Percentiles rank a stretch among this genome's conserved stretches.
Evolutionary conservation across 2,329 filamentous ascomycete species (phyloP).

Genomic region (Microsporum canis): DNA sequence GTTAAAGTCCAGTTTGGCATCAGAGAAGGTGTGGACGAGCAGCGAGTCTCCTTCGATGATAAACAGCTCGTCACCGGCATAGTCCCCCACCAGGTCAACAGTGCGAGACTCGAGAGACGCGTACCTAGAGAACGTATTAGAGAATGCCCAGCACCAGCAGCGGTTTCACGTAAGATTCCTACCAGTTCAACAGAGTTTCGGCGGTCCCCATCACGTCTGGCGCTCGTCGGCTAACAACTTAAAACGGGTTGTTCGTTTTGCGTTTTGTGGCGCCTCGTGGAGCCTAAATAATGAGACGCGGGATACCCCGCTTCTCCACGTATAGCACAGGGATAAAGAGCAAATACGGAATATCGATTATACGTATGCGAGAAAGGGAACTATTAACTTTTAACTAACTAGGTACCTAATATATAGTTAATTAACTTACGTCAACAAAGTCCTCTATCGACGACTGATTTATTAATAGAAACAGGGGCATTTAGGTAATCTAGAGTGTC

Average conservation of each 20-base stretch:
- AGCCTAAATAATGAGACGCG: too few species aligned
- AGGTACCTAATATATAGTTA: too few species aligned
- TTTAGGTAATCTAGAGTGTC: too few species aligned
- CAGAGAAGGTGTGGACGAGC: constrained; percentile 52
- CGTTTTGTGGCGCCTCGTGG: too few species aligned
- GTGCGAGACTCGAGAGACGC: constrained; percentile 33
- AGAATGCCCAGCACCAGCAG: neutral
- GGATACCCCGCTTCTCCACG: too few species aligned
- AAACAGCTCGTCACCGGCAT: constrained; percentile 62
- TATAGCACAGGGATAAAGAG: too few species aligned
- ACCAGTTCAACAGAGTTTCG: neutral
- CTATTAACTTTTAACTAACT: too few species aligned
- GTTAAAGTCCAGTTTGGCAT: constrained; percentile 51
- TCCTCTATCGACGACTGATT: too few species aligned
- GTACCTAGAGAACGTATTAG: constrained; percentile 25
- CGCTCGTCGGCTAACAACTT: neutral
- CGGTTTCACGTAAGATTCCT: neutral
- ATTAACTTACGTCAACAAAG: too few species aligned
- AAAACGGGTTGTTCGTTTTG: neutral
- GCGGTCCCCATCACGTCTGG: neutral
- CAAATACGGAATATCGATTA: too few species aligned
- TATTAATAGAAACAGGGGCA: too few species aligned
- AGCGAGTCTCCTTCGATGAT: constrained; percentile 62
- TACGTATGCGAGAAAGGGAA: too few species aligned
- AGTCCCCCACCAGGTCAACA: constrained; percentile 62